phyloP scores from a whole-genome alignment of 106 monocot species.

The Amphibolis antarctica region DNA sequence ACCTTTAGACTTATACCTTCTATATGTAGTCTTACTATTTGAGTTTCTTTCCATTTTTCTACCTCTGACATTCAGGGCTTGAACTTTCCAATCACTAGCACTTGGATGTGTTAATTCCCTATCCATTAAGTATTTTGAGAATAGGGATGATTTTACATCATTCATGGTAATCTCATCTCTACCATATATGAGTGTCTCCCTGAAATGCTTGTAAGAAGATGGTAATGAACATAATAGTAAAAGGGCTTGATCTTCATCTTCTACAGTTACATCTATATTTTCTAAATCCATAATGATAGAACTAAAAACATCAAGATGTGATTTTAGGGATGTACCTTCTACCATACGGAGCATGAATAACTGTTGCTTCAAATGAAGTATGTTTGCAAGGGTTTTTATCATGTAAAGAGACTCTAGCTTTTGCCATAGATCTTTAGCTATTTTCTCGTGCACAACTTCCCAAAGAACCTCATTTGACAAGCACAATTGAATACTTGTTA shows the following conservation, averaged over 20 bases:
- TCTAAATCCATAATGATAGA: too few relatives aligned
- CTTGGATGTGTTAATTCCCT: not conserved
- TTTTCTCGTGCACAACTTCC: too few relatives aligned
- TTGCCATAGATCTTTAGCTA: too few relatives aligned
- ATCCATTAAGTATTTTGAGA: not conserved
- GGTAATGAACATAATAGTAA: too few relatives aligned
- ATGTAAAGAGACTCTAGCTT: too few relatives aligned
- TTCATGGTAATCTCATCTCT: too few relatives aligned
- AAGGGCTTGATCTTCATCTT: too few relatives aligned
- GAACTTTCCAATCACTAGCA: not conserved
- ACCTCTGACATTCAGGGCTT: too few relatives aligned
- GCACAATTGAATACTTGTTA: not conserved
- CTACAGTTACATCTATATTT: too few relatives aligned
- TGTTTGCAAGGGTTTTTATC: not conserved
- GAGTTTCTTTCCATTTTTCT: not conserved
- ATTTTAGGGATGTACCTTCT: too few relatives aligned
- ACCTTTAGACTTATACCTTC: not conserved
- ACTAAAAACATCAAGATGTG: too few relatives aligned
- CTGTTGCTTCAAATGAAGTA: not conserved
- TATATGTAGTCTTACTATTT: not conserved
- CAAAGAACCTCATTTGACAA: not conserved
- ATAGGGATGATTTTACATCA: constrained; percentile 1
- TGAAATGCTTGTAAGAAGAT: not conserved
- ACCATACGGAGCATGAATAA: too few relatives aligned
- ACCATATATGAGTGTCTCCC: not conserved